phyloP scores from a whole-genome alignment of 192 early-diverging fungal genomes.

The Paraglomus occultum region DNA sequence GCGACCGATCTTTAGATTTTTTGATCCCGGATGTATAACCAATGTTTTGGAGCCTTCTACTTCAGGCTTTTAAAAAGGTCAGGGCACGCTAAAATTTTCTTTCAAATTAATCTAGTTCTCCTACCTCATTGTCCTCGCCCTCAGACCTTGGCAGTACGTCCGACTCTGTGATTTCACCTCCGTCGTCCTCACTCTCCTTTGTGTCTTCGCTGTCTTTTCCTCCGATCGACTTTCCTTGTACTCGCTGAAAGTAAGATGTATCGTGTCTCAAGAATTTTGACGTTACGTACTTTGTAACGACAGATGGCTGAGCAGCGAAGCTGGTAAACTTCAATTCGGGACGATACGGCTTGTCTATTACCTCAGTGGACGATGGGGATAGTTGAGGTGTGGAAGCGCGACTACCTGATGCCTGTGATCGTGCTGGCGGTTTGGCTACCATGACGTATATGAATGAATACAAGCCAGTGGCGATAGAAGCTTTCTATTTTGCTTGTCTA shows the following conservation, averaged over 20 bases:
- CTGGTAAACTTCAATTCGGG: conserved; percentile 54
- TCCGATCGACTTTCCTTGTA: conserved; percentile 31
- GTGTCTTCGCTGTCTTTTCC: conserved; percentile 33
- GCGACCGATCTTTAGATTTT: conserved; percentile 75
- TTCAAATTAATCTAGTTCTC: neutral
- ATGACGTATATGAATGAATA: no score
- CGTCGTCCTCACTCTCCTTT: conserved; percentile 7
- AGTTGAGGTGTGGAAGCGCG: no score
- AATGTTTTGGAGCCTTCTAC: conserved; percentile 64
- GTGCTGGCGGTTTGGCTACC: no score
- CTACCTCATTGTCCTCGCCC: conserved; percentile 6
- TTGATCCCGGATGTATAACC: conserved; percentile 86
- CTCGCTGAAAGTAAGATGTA: conserved; percentile 45
- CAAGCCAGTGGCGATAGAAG: no score
- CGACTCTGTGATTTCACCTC: conserved; percentile 3
- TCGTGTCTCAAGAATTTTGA: conserved; percentile 48
- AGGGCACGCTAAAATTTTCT: neutral
- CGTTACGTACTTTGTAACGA: conserved; percentile 50
- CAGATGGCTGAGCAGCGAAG: conserved; percentile 45
- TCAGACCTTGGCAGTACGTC: neutral
- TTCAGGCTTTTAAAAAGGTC: conserved; percentile 41
- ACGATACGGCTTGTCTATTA: conserved; percentile 19
- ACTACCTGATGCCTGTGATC: no score
- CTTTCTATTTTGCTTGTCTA: no score
- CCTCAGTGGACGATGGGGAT: no score